Conservation (phyloP, 805 yeast species). For the Myxozyma sirexii region DNA sequence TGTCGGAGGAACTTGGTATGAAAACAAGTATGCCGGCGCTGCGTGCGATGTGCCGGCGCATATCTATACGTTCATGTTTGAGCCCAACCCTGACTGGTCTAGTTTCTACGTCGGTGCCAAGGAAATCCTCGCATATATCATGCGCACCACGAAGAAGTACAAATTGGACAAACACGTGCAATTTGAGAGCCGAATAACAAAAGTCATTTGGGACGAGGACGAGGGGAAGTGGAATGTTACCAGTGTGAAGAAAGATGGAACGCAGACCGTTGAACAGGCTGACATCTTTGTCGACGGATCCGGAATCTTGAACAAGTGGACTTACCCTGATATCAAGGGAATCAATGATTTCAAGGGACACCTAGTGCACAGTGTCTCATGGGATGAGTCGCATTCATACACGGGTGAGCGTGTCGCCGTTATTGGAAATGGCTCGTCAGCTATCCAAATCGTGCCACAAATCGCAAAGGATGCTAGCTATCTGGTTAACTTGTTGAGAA, state of each 20-base stretch:
- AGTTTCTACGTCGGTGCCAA: constrained; percentile 34
- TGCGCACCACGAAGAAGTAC: constrained; percentile 35
- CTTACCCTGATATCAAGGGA: constrained; percentile 39
- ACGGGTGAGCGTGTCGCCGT: constrained; percentile 40
- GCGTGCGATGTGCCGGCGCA: constrained; percentile 39
- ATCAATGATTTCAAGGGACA: constrained; percentile 38
- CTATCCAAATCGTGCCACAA: constrained; percentile 41
- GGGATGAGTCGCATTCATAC: constrained; percentile 37
- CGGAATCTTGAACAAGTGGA: constrained; percentile 37
- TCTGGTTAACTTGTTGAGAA: constrained; percentile 31
- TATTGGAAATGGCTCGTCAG: constrained; percentile 45
- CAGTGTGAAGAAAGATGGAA: not conserved
- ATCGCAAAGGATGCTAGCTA: constrained; percentile 35
- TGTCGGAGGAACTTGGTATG: constrained; percentile 40
- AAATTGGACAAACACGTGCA: constrained; percentile 32
- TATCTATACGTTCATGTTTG: constrained; percentile 37
- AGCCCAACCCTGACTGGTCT: constrained; percentile 39
- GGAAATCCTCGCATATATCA: constrained; percentile 36
- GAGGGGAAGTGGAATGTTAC: constrained; percentile 25
- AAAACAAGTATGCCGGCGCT: constrained; percentile 38
- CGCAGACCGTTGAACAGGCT: not conserved
- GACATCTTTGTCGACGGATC: constrained; percentile 1
- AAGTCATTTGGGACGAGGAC: constrained; percentile 31
- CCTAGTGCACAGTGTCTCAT: constrained; percentile 41
- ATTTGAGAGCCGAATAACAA: constrained; percentile 26